These are phyloP conservation scores for Prorocentrum cordatum DNA, from an alignment of 169 alveolate genomes.

Conservation along the genomic window DNA sequence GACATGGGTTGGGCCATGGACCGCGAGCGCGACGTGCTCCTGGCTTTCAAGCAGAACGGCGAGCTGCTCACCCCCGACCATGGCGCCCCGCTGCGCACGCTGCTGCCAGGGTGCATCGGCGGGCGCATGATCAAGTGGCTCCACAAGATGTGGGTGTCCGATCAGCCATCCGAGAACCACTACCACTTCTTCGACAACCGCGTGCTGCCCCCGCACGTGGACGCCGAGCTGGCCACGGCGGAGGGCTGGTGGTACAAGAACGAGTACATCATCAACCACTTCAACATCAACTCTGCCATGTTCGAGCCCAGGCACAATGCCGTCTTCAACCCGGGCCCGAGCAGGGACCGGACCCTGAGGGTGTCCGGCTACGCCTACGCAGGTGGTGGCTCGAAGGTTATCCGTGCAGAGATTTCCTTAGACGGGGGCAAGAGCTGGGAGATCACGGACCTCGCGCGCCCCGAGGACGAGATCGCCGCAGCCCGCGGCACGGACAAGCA, in stretches of 20 bases:
- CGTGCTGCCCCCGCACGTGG: constrained; percentile 52
- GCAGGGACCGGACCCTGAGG: neutral
- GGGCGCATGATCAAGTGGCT: neutral
- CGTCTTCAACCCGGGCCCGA: neutral
- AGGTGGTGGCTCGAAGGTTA: constrained; percentile 15
- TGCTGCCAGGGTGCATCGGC: neutral
- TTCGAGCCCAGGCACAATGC: constrained; percentile 46
- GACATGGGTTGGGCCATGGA: constrained; percentile 40
- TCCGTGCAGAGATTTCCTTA: constrained; percentile 59
- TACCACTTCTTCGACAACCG: constrained; percentile 61
- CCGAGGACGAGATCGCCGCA: constrained; percentile 41
- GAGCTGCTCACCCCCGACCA: constrained; percentile 41
- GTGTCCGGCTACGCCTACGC: constrained; percentile 41
- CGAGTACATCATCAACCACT: constrained; percentile 58
- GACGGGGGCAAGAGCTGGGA: constrained; percentile 44
- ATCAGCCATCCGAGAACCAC: constrained; percentile 28
- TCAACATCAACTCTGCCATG: constrained; percentile 62
- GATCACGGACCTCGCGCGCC: constrained; percentile 19
- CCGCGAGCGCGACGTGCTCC: constrained; percentile 18
- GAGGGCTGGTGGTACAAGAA: constrained; percentile 69
- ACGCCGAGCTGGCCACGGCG: neutral
- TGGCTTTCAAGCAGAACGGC: constrained; percentile 46
- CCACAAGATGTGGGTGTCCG: neutral
- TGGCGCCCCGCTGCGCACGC: constrained; percentile 30
- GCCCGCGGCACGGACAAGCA: constrained; percentile 66